Evolutionary conservation across 2,329 filamentous ascomycete species (phyloP).

Genomic region (Neonectria magnoliae): DNA sequence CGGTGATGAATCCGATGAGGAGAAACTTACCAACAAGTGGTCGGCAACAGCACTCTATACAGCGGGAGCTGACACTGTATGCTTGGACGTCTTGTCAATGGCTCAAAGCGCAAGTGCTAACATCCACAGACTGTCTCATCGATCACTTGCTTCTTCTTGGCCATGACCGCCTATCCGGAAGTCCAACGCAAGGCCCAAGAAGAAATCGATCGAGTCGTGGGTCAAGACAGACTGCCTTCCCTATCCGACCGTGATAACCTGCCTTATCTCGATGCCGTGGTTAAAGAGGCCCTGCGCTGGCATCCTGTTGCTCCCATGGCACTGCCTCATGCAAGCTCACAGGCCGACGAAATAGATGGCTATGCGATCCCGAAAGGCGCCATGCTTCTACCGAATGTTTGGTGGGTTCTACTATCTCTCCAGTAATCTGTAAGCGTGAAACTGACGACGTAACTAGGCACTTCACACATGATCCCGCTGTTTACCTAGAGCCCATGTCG

Average conservation of each 20-base stretch:
- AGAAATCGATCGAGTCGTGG: slow-evolving; percentile 35
- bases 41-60: slow-evolving; percentile 32
- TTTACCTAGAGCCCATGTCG: slow-evolving; percentile 23
- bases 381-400: slow-evolving; percentile 32
- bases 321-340: slow-evolving; percentile 50
- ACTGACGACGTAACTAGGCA: slow-evolving; percentile 12
- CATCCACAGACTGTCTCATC: slow-evolving; percentile 27
- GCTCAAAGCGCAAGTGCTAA: not conserved
- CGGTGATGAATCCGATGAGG: slow-evolving; percentile 20
- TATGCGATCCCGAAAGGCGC: slow-evolving; percentile 39
- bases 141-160: slow-evolving; percentile 30
- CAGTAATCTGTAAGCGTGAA: too few relatives aligned
- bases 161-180: slow-evolving; percentile 25
- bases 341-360: slow-evolving; percentile 34
- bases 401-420: slow-evolving; percentile 47
- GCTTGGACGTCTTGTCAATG: not conserved
- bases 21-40: slow-evolving; percentile 30
- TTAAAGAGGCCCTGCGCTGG: slow-evolving; percentile 45
- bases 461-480: slow-evolving; percentile 30
- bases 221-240: slow-evolving; percentile 40
- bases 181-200: slow-evolving; percentile 29
- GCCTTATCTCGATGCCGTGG: slow-evolving; percentile 41
- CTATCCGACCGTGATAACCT: slow-evolving; percentile 36
- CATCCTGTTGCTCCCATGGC: slow-evolving; percentile 45
- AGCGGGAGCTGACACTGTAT: slow-evolving; percentile 34